Percentiles rank a stretch among this genome's conserved stretches.
phyloP scores from a whole-genome alignment of 192 early-diverging fungal species.

The Podila clonocystis region DNA sequence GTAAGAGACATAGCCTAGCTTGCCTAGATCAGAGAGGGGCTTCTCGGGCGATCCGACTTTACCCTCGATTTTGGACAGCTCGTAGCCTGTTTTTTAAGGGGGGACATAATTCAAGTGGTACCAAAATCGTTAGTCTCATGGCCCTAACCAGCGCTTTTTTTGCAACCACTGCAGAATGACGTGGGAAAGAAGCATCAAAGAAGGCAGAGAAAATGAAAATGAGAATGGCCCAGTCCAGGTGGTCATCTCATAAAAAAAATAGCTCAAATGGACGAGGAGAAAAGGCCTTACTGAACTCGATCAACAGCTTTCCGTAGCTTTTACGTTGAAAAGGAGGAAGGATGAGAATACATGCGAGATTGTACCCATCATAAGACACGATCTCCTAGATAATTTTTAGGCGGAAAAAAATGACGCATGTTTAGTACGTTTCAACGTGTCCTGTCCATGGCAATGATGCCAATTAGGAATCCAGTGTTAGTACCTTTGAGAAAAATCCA shows the following conservation, averaged over 20 bases:
- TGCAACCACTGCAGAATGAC: background rate
- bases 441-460: background rate
- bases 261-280: background rate
- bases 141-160: background rate
- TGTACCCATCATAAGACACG: slow-evolving; percentile 82
- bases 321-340: slow-evolving; percentile 89
- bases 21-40: slow-evolving; percentile 87
- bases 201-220: background rate
- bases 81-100: slow-evolving; percentile 68
- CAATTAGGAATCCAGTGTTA: background rate
- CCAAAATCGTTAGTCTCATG: background rate
- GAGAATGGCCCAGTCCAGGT: background rate
- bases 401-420: background rate
- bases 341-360: slow-evolving; percentile 90
- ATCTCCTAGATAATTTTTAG: slow-evolving; percentile 73
- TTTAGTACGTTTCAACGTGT: background rate
- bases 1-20: slow-evolving; percentile 81
- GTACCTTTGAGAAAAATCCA: slow-evolving; percentile 96
- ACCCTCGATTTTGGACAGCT: slow-evolving; percentile 75
- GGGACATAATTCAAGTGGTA: background rate
- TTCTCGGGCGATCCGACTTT: slow-evolving; percentile 87
- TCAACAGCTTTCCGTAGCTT: slow-evolving; percentile 86
- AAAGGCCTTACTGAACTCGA: slow-evolving; percentile 84
- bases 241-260: background rate
- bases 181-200: background rate